phyloP scores from a whole-genome alignment of 2,329 filamentous ascomycete genomes.

The Hymenoscyphus scutula region DNA sequence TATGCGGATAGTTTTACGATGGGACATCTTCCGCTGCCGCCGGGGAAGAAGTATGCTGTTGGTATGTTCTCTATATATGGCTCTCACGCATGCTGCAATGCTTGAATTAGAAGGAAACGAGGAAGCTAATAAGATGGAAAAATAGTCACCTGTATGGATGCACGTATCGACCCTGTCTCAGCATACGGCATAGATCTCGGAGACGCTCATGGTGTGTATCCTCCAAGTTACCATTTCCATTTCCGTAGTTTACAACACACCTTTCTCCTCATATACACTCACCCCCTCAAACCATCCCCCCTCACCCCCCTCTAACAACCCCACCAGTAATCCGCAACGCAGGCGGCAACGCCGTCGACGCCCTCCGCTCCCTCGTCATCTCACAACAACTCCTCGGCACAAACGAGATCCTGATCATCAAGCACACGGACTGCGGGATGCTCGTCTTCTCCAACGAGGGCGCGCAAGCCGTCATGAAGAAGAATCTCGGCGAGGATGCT shows the following conservation, averaged over 20 bases:
- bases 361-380: constrained; percentile 72
- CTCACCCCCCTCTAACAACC: too few species aligned
- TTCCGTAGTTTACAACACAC: too few species aligned
- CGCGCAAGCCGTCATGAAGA: constrained; percentile 52
- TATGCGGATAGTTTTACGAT: constrained; percentile 62
- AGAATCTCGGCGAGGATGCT: constrained; percentile 51
- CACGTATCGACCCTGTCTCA: constrained; percentile 64
- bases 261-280: too few species aligned
- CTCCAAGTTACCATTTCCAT: too few species aligned
- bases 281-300: too few species aligned
- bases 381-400: constrained; percentile 78
- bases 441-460: constrained; percentile 62
- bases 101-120: background rate
- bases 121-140: background rate
- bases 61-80: constrained; percentile 43
- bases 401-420: constrained; percentile 60
- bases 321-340: constrained; percentile 61
- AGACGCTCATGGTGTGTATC: constrained; percentile 57
- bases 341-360: constrained; percentile 64
- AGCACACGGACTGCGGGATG: constrained; percentile 67
- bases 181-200: constrained; percentile 72
- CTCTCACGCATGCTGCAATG: too few species aligned
- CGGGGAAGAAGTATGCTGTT: constrained; percentile 65
- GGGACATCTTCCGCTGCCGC: constrained; percentile 65
- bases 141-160: constrained; percentile 82